Base-by-base conservation (phyloP, 2,329 filamentous ascomycete species). In the Aspergillus texensis region DNA sequence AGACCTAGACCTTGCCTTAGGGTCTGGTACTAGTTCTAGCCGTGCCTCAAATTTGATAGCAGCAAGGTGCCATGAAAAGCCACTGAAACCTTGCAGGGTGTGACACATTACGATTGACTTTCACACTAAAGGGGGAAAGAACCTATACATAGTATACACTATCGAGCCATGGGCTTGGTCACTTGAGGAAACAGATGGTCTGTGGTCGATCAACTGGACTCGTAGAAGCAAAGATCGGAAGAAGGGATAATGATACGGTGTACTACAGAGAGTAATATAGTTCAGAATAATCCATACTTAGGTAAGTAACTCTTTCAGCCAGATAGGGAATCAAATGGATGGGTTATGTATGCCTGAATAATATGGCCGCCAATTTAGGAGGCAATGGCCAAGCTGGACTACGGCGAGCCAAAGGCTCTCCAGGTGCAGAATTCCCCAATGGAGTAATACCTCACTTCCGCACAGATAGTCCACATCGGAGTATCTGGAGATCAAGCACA, bases 381-480 rank as follows among this genome's bases (percentile, higher is more conserved):
- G 6, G 6, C 14, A 34, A 34, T 34, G 34, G 8, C 21, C 21
- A 24, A 46, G 43, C 14, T n/a, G 6, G 26, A 9, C 26, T 65
- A 68, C 67, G 67, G 65, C 5, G 21, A 16, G 3, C 36, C 48
- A 28, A 11, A 59, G 5, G 3, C 16, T 24, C 41, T 64, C 43
- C 10, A 4, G 52, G 45, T 46, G 68, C 67, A 66, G 30, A 50
- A 56, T 66, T 67, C 68, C 68, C 62, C 58, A 64, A 69, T 64
- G 57, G 46, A 66, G 68, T 66, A 70, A 69, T 65, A 65, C 68
- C 63, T 48, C 63, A 59, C 50, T 64, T 65, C 67, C 63, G 63
- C 66, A 67, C 64, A 66, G 52, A 58, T 65, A 60, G 60, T 58
- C 52, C 59, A 61, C 43, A 43, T 61, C 39, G 46, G 39, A 26